Percentiles rank a stretch among this genome's conserved stretches.
These are phyloP conservation scores for Podaxis sp. DNA, from an alignment of 768 basidiomycete genomes.

Conservation along the genomic window DNA sequence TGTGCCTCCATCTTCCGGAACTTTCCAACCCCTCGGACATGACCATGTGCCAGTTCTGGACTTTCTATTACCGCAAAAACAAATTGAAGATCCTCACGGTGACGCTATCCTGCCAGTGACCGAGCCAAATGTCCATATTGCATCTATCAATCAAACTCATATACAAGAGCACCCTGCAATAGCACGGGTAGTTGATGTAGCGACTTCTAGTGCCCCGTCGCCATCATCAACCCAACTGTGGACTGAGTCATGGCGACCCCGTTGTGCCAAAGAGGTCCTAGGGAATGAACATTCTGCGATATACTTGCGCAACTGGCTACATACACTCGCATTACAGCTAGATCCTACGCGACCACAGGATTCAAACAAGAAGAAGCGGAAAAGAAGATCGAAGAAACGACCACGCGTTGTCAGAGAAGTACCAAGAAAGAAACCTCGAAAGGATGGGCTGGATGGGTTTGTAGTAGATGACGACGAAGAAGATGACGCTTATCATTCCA, in stretches of 20 bases:
- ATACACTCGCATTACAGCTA: slow-evolving; percentile 63
- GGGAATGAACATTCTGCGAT: slow-evolving; percentile 72
- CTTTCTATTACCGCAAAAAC: slow-evolving; percentile 6
- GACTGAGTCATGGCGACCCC: slow-evolving; percentile 77
- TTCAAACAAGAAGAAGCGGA: slow-evolving; percentile 20
- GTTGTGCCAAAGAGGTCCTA: slow-evolving; percentile 69
- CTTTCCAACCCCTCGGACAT: neutral
- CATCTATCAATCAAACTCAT: slow-evolving; percentile 6
- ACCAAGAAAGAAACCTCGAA: slow-evolving; percentile 51
- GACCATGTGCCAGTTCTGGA: neutral
- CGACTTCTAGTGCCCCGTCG: slow-evolving; percentile 18
- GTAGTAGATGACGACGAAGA: slow-evolving; percentile 41
- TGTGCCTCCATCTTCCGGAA: slow-evolving; percentile 5
- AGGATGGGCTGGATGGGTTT: slow-evolving; percentile 54
- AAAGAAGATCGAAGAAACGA: slow-evolving; percentile 44
- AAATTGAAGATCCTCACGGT: neutral
- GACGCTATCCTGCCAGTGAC: neutral
- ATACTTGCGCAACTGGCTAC: slow-evolving; percentile 79
- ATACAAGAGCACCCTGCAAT: slow-evolving; percentile 49
- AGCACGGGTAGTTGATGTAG: slow-evolving; percentile 32
- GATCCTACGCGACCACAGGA: slow-evolving; percentile 21
- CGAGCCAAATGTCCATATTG: slow-evolving; percentile 1
- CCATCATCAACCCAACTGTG: slow-evolving; percentile 51
- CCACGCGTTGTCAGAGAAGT: slow-evolving; percentile 59
- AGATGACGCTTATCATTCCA: slow-evolving; percentile 25